Evolutionary conservation across 2,329 filamentous ascomycete species (phyloP), one percentile per base, ranked within the genome.

Genomic region (Ustilaginoidea virens): DNA sequence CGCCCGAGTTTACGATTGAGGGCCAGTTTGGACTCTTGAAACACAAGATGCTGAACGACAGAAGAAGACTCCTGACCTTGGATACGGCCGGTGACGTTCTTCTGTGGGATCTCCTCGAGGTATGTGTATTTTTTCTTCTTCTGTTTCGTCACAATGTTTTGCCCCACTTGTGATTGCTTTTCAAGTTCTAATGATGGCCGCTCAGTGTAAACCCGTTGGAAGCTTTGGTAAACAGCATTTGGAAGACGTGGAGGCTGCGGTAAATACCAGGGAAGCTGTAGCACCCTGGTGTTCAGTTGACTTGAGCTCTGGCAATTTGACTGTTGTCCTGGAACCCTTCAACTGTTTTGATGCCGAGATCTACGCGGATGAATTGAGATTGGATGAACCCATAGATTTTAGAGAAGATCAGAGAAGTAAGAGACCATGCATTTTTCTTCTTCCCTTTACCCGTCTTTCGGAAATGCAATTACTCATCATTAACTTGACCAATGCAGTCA

Each of bases 331-430:
- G 12, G 90, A 98, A 47, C 82, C 86, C 23, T 92, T 90, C 45
- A 92, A 92, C 41, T 94, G 86, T 49, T 98, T 98, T 42, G 90
- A 98, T 53, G 90, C 86, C 11, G 90, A 98, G 47, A 80, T 93
- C 52, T 98, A 98, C 49, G 87, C 85, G 1, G 90, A 98, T 48
- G 86, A 96, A 53, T 59, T 92, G 20, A 63, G 74, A 23, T 42
- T 87, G 31, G 68, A 79, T 8, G 76, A 83, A 36, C 61, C 70
- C n/a, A 61, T 80, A 12, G 77, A 86, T 9, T 93, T 93, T 46
- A 66, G 79, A 33, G 87, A 96, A 43, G 90, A 98, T 43, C 87
- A 96, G 56, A 73, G 90, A 57, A 92, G 81, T 87, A 66, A 46
- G 27, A 11, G 14, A 11, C n/a, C n/a, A 13, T 11, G 10, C 23